These are phyloP conservation scores for Arthrinium phaeospermum DNA, from an alignment of 2,329 filamentous ascomycete genomes.

Conservation along the genomic window DNA sequence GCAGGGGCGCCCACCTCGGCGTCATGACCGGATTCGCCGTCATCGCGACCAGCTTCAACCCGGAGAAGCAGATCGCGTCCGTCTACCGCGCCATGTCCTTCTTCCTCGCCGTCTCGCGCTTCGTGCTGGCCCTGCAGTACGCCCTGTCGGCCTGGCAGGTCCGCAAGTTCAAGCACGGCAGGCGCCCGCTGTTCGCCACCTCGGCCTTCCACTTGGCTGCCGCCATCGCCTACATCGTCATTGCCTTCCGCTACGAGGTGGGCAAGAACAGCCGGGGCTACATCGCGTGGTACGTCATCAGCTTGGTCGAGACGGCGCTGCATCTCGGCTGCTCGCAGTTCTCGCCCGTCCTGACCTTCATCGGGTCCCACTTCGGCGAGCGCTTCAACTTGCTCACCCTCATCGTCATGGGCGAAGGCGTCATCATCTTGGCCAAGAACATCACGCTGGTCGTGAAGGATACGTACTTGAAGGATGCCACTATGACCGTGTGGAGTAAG, in stretches of 20 bases:
- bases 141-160: slow-evolving; percentile 51
- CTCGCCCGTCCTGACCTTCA: slow-evolving; percentile 64
- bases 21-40: slow-evolving; percentile 71
- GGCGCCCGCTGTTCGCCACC: slow-evolving; percentile 42
- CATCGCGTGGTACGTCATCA: slow-evolving; percentile 59
- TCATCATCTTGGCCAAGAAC: slow-evolving; percentile 57
- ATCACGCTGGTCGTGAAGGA: slow-evolving; percentile 57
- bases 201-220: slow-evolving; percentile 41
- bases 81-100: slow-evolving; percentile 50
- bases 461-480: slow-evolving; percentile 46
- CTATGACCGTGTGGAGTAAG: slow-evolving; percentile 32
- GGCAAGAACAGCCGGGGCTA: slow-evolving; percentile 42
- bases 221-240: slow-evolving; percentile 42
- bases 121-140: slow-evolving; percentile 61
- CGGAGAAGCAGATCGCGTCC: slow-evolving; percentile 42
- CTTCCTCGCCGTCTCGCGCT: slow-evolving; percentile 57
- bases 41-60: slow-evolving; percentile 55
- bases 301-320: slow-evolving; percentile 56
- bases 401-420: slow-evolving; percentile 45
- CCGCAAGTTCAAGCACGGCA: slow-evolving; percentile 45
- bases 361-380: slow-evolving; percentile 67
- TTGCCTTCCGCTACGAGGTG: slow-evolving; percentile 51
- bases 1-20: slow-evolving; percentile 65
- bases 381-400: slow-evolving; percentile 67
- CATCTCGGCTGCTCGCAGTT: slow-evolving; percentile 59